A percentile compares a stretch with the other conserved stretches of the same genome.
phyloP scores from a whole-genome alignment of 2,329 filamentous ascomycete genomes.

The Alternaria brassicicola region DNA sequence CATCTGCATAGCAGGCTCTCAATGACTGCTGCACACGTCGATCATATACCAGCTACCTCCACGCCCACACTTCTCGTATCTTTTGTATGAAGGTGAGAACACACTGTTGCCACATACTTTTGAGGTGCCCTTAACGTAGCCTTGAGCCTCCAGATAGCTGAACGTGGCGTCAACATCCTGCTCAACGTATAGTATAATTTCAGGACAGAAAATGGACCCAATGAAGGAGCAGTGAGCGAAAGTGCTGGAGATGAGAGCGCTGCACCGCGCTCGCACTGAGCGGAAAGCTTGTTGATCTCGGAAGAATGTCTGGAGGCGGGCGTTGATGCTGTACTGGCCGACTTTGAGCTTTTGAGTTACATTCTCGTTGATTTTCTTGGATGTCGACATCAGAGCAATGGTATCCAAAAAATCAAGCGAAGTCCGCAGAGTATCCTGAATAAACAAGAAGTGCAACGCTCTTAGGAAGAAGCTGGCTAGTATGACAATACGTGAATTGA shows the following conservation, averaged over 20 bases:
- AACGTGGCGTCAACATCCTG: background rate
- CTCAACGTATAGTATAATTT: background rate
- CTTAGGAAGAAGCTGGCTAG: no score
- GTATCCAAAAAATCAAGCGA: background rate
- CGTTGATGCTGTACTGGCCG: background rate
- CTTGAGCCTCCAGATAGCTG: background rate
- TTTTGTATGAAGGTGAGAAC: background rate
- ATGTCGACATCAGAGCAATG: background rate
- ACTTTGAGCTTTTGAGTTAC: background rate
- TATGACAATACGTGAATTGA: no score
- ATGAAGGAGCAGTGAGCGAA: background rate
- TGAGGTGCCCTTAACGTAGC: background rate
- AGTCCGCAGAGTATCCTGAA: background rate
- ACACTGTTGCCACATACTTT: background rate
- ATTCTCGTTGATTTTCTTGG: background rate
- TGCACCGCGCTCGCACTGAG: background rate
- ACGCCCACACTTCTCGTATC: background rate
- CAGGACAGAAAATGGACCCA: background rate
- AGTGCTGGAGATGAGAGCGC: no score
- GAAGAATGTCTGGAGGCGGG: background rate
- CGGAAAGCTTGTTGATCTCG: conserved; percentile 2
- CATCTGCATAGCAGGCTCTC: background rate
- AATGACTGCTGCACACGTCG: background rate
- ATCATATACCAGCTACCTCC: background rate
- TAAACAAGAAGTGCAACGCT: background rate